Evolutionary conservation across 208 protist species (phyloP).

Genomic region (Leishmania gerbilli): DNA sequence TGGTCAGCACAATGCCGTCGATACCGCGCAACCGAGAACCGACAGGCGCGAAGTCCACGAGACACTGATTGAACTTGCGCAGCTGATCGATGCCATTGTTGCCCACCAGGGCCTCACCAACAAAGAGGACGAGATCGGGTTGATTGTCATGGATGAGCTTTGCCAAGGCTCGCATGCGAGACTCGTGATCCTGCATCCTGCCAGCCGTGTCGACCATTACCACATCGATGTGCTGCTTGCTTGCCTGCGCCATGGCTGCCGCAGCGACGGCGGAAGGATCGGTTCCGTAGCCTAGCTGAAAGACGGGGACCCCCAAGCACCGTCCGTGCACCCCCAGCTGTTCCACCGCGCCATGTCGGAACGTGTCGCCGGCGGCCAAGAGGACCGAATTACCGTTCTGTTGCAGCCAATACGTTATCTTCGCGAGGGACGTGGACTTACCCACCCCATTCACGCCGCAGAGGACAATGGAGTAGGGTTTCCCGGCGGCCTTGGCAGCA

Average conservation of each 20-base stretch:
- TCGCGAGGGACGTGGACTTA: conserved; percentile 99
- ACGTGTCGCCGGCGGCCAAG: conserved; percentile 99
- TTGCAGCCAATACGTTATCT: conserved; percentile 97
- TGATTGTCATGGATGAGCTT: conserved; percentile 98
- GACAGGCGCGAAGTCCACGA: conserved; percentile 91
- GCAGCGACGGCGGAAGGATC: conserved; percentile 95
- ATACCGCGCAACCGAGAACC: conserved; percentile 90
- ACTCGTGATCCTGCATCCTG: conserved; percentile 99
- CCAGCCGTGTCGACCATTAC: conserved; percentile 99
- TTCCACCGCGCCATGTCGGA: conserved; percentile 99
- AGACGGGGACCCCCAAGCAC: conserved; percentile 94
- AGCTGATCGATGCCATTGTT: conserved; percentile 99
- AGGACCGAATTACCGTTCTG: conserved; percentile 93
- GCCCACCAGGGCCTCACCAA: conserved; percentile 99
- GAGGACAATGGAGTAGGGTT: conserved; percentile 98
- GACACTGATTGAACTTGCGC: conserved; percentile 96
- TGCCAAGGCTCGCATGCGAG: conserved; percentile 98
- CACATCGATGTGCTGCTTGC: conserved; percentile 90
- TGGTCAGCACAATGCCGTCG: conserved; percentile 99
- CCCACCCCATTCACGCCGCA: conserved; percentile 99
- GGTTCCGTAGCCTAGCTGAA: conserved; percentile 97
- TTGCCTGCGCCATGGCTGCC: conserved; percentile 93
- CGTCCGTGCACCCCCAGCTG: conserved; percentile 97
- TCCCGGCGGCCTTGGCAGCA: conserved; percentile 52
- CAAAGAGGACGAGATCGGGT: conserved; percentile 98